A percentile compares a stretch with the other conserved stretches of the same genome.
Conservation (phyloP, 1,139 yeast species). For the Debaryomyces udenii region DNA sequence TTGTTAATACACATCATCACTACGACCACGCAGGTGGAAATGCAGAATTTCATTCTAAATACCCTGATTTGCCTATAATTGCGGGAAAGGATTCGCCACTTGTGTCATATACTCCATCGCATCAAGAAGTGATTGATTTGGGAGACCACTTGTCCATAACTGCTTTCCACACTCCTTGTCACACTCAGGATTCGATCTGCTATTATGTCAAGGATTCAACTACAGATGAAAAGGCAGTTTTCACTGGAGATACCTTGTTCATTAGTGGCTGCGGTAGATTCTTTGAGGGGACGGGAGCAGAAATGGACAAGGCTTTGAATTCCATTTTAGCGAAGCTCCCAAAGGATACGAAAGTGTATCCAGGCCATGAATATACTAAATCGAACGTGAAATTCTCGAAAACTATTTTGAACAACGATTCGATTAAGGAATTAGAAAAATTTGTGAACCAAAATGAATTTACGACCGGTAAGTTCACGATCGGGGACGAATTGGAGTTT, state of each 20-base stretch:
- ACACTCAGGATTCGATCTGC: slow-evolving; percentile 94
- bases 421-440: slow-evolving; percentile 56
- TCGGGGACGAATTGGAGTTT: slow-evolving; percentile 76
- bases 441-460: slow-evolving; percentile 59
- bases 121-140: slow-evolving; percentile 59
- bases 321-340: slow-evolving; percentile 63
- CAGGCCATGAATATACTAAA: slow-evolving; percentile 95
- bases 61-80: slow-evolving; percentile 67
- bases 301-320: slow-evolving; percentile 77
- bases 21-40: slow-evolving; percentile 95
- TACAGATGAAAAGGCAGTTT: slow-evolving; percentile 70
- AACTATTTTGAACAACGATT: slow-evolving; percentile 57
- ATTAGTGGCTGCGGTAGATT: slow-evolving; percentile 96
- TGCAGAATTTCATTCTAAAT: slow-evolving; percentile 40
- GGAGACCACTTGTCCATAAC: slow-evolving; percentile 70
- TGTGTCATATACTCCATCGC: slow-evolving; percentile 69
- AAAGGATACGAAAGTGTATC: slow-evolving; percentile 69
- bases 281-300: slow-evolving; percentile 84
- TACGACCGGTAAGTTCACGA: slow-evolving; percentile 84
- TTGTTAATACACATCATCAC: slow-evolving; percentile 96
- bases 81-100: slow-evolving; percentile 82
- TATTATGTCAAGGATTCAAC: slow-evolving; percentile 68
- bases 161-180: slow-evolving; percentile 96
- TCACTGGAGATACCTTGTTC: slow-evolving; percentile 95
- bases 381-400: slow-evolving; percentile 78